These are phyloP conservation scores for Cymbopogon citratus DNA, from an alignment of 176 grass and related monocot species.

Conservation along the genomic window DNA sequence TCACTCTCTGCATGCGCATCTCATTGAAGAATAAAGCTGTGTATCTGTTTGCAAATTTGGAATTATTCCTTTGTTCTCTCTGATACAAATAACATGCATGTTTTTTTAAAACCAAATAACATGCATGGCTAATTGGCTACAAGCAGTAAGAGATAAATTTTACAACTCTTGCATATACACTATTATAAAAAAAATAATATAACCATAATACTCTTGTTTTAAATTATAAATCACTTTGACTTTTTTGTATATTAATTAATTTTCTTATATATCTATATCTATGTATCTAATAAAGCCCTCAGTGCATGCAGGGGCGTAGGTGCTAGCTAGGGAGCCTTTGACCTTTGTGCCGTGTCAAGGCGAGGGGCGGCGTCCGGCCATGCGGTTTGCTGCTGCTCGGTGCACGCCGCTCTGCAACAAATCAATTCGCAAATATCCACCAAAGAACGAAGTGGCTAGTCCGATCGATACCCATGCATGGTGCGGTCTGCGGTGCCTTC, in stretches of 20 bases:
- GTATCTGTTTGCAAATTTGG: neutral
- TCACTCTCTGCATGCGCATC: neutral
- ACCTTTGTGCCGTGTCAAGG: too few relatives aligned
- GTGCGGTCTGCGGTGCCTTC: neutral
- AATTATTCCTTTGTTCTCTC: neutral
- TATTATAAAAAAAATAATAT: too few relatives aligned
- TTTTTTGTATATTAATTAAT: too few relatives aligned
- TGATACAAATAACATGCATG: neutral
- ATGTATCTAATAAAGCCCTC: too few relatives aligned
- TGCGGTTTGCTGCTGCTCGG: neutral
- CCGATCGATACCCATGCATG: neutral
- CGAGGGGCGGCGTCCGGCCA: too few relatives aligned
- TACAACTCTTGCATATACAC: neutral
- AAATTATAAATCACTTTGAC: too few relatives aligned
- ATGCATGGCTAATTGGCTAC: too few relatives aligned
- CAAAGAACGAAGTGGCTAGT: neutral
- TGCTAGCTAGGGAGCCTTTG: too few relatives aligned
- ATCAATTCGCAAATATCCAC: neutral
- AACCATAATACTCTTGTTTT: too few relatives aligned
- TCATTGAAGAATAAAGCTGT: neutral
- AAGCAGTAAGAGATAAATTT: neutral
- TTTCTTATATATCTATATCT: too few relatives aligned
- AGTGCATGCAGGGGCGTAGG: too few relatives aligned
- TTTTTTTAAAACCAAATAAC: too few relatives aligned
- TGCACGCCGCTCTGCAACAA: neutral